Evolutionary conservation across 371 early-diverging fungal genomes (phyloP).

Genomic region (Haplosporangium sp.): DNA sequence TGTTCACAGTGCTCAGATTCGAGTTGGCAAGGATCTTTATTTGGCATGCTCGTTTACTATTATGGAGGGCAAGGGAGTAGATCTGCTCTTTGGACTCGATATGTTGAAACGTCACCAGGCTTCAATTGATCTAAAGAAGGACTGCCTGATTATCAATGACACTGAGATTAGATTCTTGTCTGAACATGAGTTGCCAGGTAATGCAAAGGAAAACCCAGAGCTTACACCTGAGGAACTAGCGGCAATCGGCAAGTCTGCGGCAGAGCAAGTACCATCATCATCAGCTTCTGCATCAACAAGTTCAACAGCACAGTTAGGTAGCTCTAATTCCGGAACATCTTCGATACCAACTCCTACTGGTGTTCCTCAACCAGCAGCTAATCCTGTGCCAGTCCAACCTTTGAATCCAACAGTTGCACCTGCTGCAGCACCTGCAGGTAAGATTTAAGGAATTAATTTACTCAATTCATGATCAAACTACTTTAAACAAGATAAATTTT

Average conservation of each 20-base stretch:
- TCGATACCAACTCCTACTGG: slow-evolving; percentile 5
- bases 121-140: slow-evolving; percentile 88
- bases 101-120: slow-evolving; percentile 92
- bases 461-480: background rate
- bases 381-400: background rate
- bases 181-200: slow-evolving; percentile 89
- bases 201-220: slow-evolving; percentile 32
- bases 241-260: slow-evolving; percentile 37
- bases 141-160: slow-evolving; percentile 84
- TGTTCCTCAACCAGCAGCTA: background rate
- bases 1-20: slow-evolving; percentile 90
- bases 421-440: slow-evolving; percentile 38
- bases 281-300: slow-evolving; percentile 12
- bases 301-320: background rate
- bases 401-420: slow-evolving; percentile 1
- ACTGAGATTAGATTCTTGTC: slow-evolving; percentile 88
- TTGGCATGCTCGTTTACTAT: slow-evolving; percentile 93
- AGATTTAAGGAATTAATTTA: background rate
- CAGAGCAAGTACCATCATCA: slow-evolving; percentile 53
- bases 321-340: background rate
- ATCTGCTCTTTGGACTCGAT: slow-evolving; percentile 94
- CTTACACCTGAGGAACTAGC: slow-evolving; percentile 43
- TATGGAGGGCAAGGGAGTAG: slow-evolving; percentile 93
- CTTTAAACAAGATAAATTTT: background rate
- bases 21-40: slow-evolving; percentile 75